Evolutionary conservation across 495 filamentous ascomycete genomes (phyloP), one percentile per base, ranked within the genome.

Genomic region (Sabuloglossum arenarium): DNA sequence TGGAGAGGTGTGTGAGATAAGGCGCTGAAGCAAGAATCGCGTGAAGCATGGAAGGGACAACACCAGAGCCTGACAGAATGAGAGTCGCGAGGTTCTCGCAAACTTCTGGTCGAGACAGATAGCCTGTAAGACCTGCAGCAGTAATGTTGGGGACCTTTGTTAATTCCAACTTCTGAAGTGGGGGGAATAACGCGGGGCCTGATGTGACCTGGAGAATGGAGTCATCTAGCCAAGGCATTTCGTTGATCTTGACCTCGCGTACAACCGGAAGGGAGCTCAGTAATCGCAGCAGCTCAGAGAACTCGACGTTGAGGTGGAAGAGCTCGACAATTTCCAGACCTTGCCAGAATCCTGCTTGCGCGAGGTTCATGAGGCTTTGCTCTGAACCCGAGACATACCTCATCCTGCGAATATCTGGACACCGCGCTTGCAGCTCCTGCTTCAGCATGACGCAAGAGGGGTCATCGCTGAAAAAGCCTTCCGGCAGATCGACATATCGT

Each of bases 401-500:
- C 88, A 96, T 96, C 61, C 85, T 88, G 51, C 88, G 78, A 27
- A 97, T 68, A 61, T 93, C 79, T 29, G 82, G 77, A 65, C 88
- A 96, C 31, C 85, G 77, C 3, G 78, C 80, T 67, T 89, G 85
- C 28, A 96, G 67, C 63, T 95, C 91, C 58, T 88, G 79, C 59
- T 84, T 80, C 61, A 98, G 65, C 0, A 85, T 79, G 34, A 80
- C 63, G 62, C 82, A 93, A 1, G 77, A 72, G 6, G 79, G 68
- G 58, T 95, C 88, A 60, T 91, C 88, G 46, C 72, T 78, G 68
- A 78, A 95, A 58, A 95, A 72, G 42, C 87, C 88, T 60, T 88
- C 84, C 8, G 91, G 90, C 14, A 98, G 72, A 68, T 98, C 91
- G 59, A 95, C 82, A 66, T 90, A 96, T 63, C 78, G 83, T 3